A percentile compares a stretch with the other conserved stretches of the same genome.
These are phyloP conservation scores for Tetraselmis striata DNA, from an alignment of 139 green algal species.

Conservation along the genomic window DNA sequence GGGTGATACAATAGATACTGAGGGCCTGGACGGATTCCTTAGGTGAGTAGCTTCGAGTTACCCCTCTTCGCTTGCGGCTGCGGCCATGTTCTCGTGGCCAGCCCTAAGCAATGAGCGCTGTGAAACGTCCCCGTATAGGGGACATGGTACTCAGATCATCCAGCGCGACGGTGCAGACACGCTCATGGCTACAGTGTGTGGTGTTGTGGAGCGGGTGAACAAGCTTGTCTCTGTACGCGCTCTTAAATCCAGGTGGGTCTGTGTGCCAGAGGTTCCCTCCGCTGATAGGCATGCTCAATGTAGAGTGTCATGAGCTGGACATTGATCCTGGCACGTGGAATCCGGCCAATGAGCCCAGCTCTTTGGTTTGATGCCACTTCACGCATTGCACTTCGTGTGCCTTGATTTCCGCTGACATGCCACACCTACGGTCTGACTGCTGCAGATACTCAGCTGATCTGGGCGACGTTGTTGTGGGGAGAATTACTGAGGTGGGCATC, in stretches of 20 bases:
- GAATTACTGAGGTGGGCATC: conserved; percentile 71
- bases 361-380: no score
- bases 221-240: conserved; percentile 73
- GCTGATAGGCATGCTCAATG: no score
- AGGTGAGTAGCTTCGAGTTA: background rate
- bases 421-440: no score
- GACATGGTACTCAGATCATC: conserved; percentile 67
- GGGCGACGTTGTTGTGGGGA: conserved; percentile 77
- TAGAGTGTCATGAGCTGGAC: no score
- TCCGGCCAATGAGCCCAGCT: no score
- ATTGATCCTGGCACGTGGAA: no score
- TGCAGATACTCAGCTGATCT: conserved; percentile 63
- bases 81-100: no score
- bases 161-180: conserved; percentile 27
- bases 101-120: no score
- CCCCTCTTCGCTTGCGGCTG: no score
- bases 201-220: conserved; percentile 69
- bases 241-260: conserved; percentile 49
- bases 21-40: background rate
- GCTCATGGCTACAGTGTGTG: conserved; percentile 66
- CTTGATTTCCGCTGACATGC: no score
- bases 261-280: no score
- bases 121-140: conserved; percentile 26
- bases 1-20: background rate
- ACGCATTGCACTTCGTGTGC: no score